Evolutionary conservation across 805 yeast species (phyloP).

Genomic region (Cyberlindnera mississippiensis): DNA sequence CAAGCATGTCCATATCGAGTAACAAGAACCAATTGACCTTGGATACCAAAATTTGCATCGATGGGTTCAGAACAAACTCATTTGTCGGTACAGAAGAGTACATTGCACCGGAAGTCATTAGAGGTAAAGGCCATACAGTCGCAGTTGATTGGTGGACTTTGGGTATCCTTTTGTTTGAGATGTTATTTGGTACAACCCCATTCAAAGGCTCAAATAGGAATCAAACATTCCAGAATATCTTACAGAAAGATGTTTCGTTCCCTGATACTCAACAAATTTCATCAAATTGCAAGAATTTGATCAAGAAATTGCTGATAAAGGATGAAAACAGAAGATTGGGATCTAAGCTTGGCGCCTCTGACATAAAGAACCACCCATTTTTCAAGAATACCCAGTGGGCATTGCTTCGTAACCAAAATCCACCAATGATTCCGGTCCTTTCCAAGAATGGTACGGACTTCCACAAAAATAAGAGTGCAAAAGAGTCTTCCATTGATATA

Average conservation of each 20-base stretch:
- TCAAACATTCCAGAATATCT: conserved; percentile 81
- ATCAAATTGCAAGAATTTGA: conserved; percentile 71
- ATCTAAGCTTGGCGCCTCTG: conserved; percentile 91
- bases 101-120: conserved; percentile 96
- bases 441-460: conserved; percentile 51
- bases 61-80: conserved; percentile 94
- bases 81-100: conserved; percentile 99
- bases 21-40: conserved; percentile 54
- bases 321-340: conserved; percentile 90
- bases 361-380: conserved; percentile 84
- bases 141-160: conserved; percentile 99
- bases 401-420: conserved; percentile 81
- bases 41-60: conserved; percentile 93
- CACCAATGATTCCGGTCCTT: conserved; percentile 92
- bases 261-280: conserved; percentile 66
- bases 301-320: conserved; percentile 78
- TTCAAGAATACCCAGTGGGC: conserved; percentile 97
- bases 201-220: conserved; percentile 90
- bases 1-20: conserved; percentile 44
- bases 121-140: conserved; percentile 95
- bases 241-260: conserved; percentile 80
- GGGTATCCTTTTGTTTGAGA: conserved; percentile 89
- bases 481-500: conserved; percentile 25
- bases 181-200: conserved; percentile 95
- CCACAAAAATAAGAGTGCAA: conserved; percentile 29